Percentiles rank a stretch among this genome's conserved stretches.
Conservation (phyloP, 176 grass and related monocot genomes). For the Avena eriantha region DNA sequence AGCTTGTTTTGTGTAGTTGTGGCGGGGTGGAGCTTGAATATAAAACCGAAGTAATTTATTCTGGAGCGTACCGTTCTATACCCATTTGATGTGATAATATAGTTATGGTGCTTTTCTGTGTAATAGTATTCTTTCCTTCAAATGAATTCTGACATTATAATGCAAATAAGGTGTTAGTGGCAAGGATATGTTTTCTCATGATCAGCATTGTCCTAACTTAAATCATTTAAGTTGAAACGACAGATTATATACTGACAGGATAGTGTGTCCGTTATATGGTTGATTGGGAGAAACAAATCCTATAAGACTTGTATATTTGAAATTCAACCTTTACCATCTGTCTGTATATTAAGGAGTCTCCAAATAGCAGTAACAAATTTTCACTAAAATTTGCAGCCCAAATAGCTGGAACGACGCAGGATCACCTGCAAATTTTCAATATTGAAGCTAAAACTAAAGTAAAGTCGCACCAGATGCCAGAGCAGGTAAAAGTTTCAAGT, state of each 20-base stretch:
- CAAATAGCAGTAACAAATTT: conserved; percentile 21
- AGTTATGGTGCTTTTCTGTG: background rate
- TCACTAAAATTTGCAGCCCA: conserved; percentile 68
- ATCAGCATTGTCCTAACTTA: background rate
- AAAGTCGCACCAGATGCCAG: conserved; percentile 97
- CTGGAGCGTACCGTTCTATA: background rate
- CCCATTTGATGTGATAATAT: background rate
- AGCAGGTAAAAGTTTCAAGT: conserved; percentile 57
- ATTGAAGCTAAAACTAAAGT: conserved; percentile 96
- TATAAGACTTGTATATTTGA: background rate
- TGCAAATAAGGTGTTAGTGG: background rate
- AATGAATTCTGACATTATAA: background rate
- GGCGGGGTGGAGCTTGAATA: background rate
- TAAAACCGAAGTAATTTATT: background rate
- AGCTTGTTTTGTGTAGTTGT: conserved; percentile 8
- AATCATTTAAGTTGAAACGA: conserved; percentile 11
- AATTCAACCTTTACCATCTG: background rate
- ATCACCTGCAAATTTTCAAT: conserved; percentile 98
- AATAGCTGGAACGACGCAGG: conserved; percentile 90
- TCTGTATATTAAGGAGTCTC: background rate
- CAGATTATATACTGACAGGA: background rate
- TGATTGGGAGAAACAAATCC: background rate
- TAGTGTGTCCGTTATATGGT: background rate
- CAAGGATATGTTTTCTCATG: conserved; percentile 2
- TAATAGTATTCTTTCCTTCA: background rate